Evolutionary conservation across 2,329 filamentous ascomycete genomes (phyloP).

Genomic region (Claviceps fusiformis): DNA sequence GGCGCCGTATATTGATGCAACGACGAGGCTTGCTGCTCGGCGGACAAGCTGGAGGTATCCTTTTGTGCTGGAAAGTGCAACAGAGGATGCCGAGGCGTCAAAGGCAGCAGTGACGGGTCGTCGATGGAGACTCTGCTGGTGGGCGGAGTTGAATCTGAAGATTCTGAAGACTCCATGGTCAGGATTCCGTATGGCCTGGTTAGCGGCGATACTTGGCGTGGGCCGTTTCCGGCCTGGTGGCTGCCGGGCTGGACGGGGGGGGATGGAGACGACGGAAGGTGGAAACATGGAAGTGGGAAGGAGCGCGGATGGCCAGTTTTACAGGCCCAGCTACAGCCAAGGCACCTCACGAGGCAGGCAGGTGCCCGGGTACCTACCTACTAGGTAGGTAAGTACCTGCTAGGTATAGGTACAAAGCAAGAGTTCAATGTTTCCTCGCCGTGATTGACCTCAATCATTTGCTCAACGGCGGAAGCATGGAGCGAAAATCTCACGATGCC

Average conservation of each 20-base stretch:
- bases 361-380: neutral
- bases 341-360: no score
- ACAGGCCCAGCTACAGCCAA: neutral
- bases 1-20: neutral
- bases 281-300: neutral
- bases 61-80: neutral
- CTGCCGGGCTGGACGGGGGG: neutral
- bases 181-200: neutral
- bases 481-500: neutral
- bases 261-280: neutral
- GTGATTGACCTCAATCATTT: neutral
- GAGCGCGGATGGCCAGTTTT: neutral
- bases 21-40: neutral
- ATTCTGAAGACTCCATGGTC: neutral
- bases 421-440: neutral
- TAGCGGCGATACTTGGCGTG: neutral
- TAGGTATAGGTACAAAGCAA: neutral
- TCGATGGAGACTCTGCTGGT: conserved; percentile 1
- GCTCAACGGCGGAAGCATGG: neutral
- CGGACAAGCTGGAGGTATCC: neutral
- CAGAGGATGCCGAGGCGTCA: neutral
- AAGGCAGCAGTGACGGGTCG: neutral
- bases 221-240: neutral
- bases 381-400: neutral
- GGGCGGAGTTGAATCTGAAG: conserved; percentile 1